phyloP scores from a whole-genome alignment of 371 early-diverging fungal species.

The Rhizopus arrhizus region DNA sequence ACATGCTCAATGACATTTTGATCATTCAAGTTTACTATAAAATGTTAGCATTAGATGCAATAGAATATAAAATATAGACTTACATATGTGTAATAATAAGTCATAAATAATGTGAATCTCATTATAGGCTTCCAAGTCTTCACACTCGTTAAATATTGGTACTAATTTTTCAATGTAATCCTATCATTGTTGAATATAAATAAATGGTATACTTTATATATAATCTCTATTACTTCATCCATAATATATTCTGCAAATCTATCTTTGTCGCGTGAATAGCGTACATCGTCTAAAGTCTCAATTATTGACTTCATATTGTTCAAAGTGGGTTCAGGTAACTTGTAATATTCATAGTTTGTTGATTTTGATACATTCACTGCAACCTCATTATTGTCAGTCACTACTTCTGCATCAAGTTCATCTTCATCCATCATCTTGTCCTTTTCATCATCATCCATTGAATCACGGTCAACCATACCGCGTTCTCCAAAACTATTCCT shows the following conservation, averaged over 20 bases:
- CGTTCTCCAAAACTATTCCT: not conserved
- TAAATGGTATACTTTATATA: conserved; percentile 5
- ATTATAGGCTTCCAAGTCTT: conserved; percentile 78
- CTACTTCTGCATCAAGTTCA: not conserved
- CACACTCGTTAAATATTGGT: conserved; percentile 74
- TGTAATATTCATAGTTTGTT: not conserved
- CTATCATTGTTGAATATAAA: conserved; percentile 37
- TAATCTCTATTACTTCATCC: conserved; percentile 40
- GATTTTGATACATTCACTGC: not conserved
- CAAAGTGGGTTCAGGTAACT: conserved; percentile 63
- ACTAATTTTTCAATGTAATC: conserved; percentile 74
- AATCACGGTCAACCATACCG: not conserved
- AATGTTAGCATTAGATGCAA: not conserved
- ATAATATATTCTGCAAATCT: conserved; percentile 51
- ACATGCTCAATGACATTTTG: conserved; percentile 69
- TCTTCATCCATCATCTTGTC: not conserved
- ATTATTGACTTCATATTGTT: conserved; percentile 69
- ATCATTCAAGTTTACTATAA: conserved; percentile 42
- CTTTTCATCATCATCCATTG: not conserved
- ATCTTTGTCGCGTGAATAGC: conserved; percentile 53
- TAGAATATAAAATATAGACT: conserved; percentile 20
- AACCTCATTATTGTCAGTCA: not conserved
- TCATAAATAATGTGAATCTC: conserved; percentile 73
- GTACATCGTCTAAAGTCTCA: conserved; percentile 47
- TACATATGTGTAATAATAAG: conserved; percentile 76